Evolutionary conservation across 441 rosid genomes (phyloP).

Genomic region (Pelargonium myrrhifolium): DNA sequence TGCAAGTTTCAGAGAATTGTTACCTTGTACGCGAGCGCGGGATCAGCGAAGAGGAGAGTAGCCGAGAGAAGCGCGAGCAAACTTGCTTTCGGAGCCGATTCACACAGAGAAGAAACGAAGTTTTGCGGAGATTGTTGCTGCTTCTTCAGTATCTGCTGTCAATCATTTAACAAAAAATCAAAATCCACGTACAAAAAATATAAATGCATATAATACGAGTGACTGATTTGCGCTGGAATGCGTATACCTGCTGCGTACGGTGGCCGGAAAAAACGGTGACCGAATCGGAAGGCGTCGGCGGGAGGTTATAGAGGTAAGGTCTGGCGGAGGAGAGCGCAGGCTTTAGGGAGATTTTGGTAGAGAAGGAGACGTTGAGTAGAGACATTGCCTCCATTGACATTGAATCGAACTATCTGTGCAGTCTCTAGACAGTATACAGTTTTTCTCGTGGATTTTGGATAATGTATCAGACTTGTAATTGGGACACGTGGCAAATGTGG

Average conservation of each 20-base stretch:
- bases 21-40: constrained; percentile 2
- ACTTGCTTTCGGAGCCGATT: not conserved
- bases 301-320: too few relatives aligned
- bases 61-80: not conserved
- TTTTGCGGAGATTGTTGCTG: not conserved
- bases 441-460: not conserved
- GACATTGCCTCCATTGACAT: not conserved
- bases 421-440: not conserved
- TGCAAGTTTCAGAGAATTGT: not conserved
- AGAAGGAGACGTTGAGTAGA: not conserved
- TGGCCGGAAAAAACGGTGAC: too few relatives aligned
- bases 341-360: not conserved
- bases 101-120: not conserved
- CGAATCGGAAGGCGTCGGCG: too few relatives aligned
- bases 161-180: not conserved
- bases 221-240: not conserved
- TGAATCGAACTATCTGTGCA: not conserved
- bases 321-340: not conserved
- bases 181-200: not conserved
- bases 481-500: not conserved
- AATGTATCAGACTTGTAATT: not conserved
- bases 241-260: not conserved
- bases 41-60: not conserved
- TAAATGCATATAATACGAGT: too few relatives aligned
- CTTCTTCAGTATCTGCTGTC: not conserved